Base-by-base conservation (phyloP, 345 rosid species). In the Noccaea caerulescens region DNA sequence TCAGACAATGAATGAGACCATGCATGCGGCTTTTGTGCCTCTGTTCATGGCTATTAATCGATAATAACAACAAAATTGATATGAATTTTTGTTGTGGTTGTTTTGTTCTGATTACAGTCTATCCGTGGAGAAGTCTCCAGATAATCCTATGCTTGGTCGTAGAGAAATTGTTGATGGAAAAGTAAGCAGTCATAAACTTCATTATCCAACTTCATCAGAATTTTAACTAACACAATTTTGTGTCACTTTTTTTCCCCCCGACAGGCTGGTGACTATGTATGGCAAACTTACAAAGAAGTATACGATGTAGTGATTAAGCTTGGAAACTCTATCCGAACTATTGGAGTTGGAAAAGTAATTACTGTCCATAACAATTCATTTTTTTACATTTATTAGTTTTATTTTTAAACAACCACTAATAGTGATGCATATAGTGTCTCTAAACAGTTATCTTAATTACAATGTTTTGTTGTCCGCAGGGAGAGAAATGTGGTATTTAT, bases 401-500 rank as follows among this genome's bases (percentile, higher is more conserved):
- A n/a, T 10, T 20, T 16, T 13, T 20, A 20, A 20, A 20, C 5
- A 39, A 38, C 11, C 46, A 34, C 10, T 9, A 58, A 1, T 10
- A 71, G 12, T 42, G 10, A 36, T 34, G 10, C 36, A 61, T 12
- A 11, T 39, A 13, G 27, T 39, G 3, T 46, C 18, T 43, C 43
- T 32, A 20, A 20, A 68, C n/a, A 60, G 8, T 38, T 33, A 3
- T 44, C 12, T 25, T 41, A 71, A 23, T 36, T 36, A 25, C 6
- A 49, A 52, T 44, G 30, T 18, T 27, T 53, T 33, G 30, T 75
- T 63, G 66, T 66, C 54, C 66, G 13, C 76, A 95, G 98, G 84
- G 91, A 44, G 92, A 73, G 2, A 90, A 85, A 75, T 95, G 98
- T 74, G 99, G 99, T 50, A 90, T 95, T 70, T 95, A 87, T 75